Evolutionary conservation across 345 rosid species (phyloP).

Genomic region (Alliaria petiolata): DNA sequence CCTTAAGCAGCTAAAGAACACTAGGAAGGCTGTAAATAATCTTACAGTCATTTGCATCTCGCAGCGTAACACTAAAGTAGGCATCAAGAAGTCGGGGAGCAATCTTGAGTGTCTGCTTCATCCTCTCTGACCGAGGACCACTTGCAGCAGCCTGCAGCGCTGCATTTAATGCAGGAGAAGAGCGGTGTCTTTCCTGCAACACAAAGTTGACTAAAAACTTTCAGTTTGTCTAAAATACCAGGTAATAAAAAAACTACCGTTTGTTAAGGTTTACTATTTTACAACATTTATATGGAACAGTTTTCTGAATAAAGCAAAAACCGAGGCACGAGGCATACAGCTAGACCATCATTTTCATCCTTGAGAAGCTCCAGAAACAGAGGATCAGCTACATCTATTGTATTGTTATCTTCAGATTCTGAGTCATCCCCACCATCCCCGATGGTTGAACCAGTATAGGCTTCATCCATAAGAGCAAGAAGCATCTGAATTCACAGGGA

Average conservation of each 20-base stretch:
- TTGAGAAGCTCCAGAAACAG: slow-evolving; percentile 91
- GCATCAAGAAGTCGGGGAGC: slow-evolving; percentile 73
- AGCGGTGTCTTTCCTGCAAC: slow-evolving; percentile 79
- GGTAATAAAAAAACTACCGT: neutral
- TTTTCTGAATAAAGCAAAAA: neutral
- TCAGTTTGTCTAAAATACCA: neutral
- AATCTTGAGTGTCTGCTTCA: slow-evolving; percentile 65
- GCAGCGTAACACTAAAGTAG: slow-evolving; percentile 67
- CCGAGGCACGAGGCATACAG: slow-evolving; percentile 47
- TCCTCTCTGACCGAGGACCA: slow-evolving; percentile 64
- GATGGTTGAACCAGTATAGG: slow-evolving; percentile 94
- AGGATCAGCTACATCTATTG: slow-evolving; percentile 82
- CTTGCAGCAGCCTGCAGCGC: slow-evolving; percentile 72
- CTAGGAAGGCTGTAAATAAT: slow-evolving; percentile 1
- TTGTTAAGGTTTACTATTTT: neutral
- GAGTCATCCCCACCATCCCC: slow-evolving; percentile 88
- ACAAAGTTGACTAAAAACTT: slow-evolving; percentile 4
- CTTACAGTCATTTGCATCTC: slow-evolving; percentile 81
- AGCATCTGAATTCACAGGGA: slow-evolving; percentile 61
- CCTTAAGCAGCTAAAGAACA: neutral
- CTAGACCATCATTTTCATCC: slow-evolving; percentile 98
- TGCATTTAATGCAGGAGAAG: slow-evolving; percentile 70
- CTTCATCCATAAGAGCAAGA: slow-evolving; percentile 99
- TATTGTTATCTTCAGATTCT: slow-evolving; percentile 83
- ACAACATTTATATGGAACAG: neutral